These are phyloP conservation scores for Pythium diclinum DNA, from an alignment of 352 stramenopile genomes.

Conservation along the genomic window DNA sequence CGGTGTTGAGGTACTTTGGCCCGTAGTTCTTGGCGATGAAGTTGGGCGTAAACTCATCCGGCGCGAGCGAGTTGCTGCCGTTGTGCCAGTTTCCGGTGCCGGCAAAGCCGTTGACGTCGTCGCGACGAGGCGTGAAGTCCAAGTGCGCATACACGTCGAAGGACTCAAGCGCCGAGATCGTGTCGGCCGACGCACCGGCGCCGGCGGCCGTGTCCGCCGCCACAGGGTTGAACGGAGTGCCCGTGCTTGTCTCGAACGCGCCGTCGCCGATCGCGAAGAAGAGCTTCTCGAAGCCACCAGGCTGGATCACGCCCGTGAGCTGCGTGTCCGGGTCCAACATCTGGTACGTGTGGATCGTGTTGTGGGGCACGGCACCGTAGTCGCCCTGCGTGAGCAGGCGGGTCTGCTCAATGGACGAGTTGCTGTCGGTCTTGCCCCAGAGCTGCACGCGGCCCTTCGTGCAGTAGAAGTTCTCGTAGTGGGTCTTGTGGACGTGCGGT, in stretches of 20 bases:
- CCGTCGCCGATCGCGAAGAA: conserved; percentile 47
- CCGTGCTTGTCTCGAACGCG: conserved; percentile 41
- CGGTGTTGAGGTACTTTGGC: conserved; percentile 54
- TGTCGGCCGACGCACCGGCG: conserved; percentile 31
- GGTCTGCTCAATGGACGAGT: conserved; percentile 35
- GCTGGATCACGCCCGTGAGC: conserved; percentile 55
- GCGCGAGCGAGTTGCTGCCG: conserved; percentile 39
- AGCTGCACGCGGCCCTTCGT: conserved; percentile 48
- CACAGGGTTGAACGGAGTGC: conserved; percentile 41
- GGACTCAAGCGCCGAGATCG: conserved; percentile 38
- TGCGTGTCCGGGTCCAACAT: conserved; percentile 54
- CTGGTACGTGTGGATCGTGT: conserved; percentile 59
- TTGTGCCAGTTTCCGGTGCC: conserved; percentile 54
- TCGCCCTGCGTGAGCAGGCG: conserved; percentile 49
- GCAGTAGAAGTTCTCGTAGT: conserved; percentile 65
- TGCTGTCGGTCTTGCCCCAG: conserved; percentile 38
- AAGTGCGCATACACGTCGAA: conserved; percentile 53
- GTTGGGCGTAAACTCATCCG: conserved; percentile 43
- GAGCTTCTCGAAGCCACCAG: conserved; percentile 48
- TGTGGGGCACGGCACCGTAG: conserved; percentile 53
- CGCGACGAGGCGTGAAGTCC: conserved; percentile 37
- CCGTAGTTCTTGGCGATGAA: conserved; percentile 58
- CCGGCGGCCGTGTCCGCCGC: conserved; percentile 30
- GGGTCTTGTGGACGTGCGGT: conserved; percentile 52
- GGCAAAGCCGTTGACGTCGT: conserved; percentile 40